Conservation (phyloP, 768 basidiomycete species). For the Kwoniella sp. region DNA sequence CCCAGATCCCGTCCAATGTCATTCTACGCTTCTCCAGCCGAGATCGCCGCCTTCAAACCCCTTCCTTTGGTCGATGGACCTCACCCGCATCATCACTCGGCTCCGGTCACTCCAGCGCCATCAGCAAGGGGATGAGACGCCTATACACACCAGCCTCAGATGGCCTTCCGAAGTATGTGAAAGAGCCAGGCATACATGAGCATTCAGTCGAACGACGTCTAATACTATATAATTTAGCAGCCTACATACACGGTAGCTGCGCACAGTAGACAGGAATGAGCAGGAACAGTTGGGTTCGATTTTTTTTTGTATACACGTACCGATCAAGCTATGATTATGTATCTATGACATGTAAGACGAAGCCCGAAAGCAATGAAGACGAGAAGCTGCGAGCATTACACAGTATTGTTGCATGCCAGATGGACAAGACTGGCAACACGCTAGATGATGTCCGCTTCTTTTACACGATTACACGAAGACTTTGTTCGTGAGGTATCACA, state of each 20-base stretch:
- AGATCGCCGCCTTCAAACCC: constrained; percentile 28
- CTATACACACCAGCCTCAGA: too few species aligned
- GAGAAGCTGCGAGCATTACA: too few species aligned
- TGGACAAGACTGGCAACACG: background rate
- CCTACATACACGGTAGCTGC: too few species aligned
- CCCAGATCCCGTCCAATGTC: constrained; percentile 26
- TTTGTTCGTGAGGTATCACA: too few species aligned
- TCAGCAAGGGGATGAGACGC: background rate
- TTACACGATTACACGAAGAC: too few species aligned
- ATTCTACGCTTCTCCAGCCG: constrained; percentile 32
- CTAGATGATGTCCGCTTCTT: background rate
- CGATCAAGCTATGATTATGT: background rate
- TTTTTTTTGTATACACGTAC: too few species aligned
- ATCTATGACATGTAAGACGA: constrained; percentile 1
- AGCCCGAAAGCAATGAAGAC: background rate
- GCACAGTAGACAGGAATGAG: too few species aligned
- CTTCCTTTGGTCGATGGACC: constrained; percentile 13
- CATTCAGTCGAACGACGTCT: too few species aligned
- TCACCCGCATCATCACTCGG: constrained; percentile 9
- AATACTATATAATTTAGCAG: too few species aligned
- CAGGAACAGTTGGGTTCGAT: too few species aligned
- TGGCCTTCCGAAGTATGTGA: too few species aligned
- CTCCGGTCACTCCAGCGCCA: constrained; percentile 8
- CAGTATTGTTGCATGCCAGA: background rate
- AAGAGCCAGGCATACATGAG: too few species aligned